Evolutionary conservation across 2,329 filamentous ascomycete species (phyloP).

Genomic region (Fusarium piperis): DNA sequence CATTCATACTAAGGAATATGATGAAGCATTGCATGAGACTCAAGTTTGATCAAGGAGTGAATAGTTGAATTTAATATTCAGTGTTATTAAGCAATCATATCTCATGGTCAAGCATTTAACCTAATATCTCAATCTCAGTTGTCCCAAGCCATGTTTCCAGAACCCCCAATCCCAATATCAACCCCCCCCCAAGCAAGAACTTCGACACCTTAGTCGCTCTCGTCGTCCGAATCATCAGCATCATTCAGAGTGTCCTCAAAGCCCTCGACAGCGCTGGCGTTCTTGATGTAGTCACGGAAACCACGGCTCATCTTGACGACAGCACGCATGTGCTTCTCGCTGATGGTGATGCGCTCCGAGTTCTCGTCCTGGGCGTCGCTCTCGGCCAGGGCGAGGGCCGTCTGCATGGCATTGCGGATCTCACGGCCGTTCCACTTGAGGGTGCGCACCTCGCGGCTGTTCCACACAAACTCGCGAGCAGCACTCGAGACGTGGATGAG

Average conservation of each 20-base stretch:
- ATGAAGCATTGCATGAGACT: background rate
- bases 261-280: constrained; percentile 28
- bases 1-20: background rate
- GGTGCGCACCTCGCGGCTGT: constrained; percentile 47
- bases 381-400: constrained; percentile 56
- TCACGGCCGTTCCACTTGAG: constrained; percentile 56
- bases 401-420: constrained; percentile 57
- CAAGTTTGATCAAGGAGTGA: background rate
- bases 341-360: constrained; percentile 42
- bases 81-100: background rate
- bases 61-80: background rate
- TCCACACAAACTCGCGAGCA: constrained; percentile 53
- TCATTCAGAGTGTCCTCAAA: constrained; percentile 32
- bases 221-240: constrained; percentile 27
- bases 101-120: background rate
- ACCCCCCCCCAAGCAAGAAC: background rate
- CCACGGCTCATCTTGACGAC: constrained; percentile 49
- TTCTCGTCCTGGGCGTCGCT: constrained; percentile 51
- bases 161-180: background rate
- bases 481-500: constrained; percentile 50
- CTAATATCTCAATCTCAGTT: background rate
- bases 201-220: background rate
- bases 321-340: constrained; percentile 47
- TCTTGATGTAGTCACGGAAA: constrained; percentile 47
- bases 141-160: background rate